Evolutionary conservation across 352 stramenopile genomes (phyloP).

Genomic region (Pythium dissotocum): DNA sequence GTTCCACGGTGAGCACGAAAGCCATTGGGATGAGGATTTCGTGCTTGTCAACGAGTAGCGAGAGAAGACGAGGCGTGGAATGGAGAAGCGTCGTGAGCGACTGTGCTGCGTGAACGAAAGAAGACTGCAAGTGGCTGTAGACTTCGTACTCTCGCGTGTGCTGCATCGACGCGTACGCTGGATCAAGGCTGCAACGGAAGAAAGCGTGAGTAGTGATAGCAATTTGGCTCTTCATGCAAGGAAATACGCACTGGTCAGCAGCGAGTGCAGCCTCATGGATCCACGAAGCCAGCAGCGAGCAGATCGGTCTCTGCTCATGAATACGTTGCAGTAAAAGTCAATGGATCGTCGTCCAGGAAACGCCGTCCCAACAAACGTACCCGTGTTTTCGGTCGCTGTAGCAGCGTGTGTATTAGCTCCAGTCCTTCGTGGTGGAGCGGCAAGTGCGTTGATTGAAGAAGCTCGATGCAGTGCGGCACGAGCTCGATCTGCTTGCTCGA

Average conservation of each 20-base stretch:
- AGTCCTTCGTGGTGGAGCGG: conserved; percentile 63
- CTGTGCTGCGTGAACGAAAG: conserved; percentile 49
- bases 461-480: conserved; percentile 34
- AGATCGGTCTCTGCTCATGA: conserved; percentile 37
- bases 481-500: conserved; percentile 37
- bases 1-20: conserved; percentile 58
- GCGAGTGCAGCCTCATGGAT: conserved; percentile 40
- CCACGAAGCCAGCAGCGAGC: conserved; percentile 35
- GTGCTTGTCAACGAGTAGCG: conserved; percentile 44
- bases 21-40: conserved; percentile 52
- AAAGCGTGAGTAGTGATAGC: not conserved
- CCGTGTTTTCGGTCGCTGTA: conserved; percentile 27
- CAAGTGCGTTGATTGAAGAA: conserved; percentile 39
- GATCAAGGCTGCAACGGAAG: conserved; percentile 28
- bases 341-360: too few relatives aligned
- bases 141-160: conserved; percentile 56
- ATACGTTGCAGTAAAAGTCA: not conserved
- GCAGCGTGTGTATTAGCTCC: conserved; percentile 52
- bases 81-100: conserved; percentile 55
- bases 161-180: conserved; percentile 34
- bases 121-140: conserved; percentile 49
- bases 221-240: too few relatives aligned
- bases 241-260: conserved; percentile 36
- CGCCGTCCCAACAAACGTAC: not conserved
- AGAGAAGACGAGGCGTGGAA: conserved; percentile 40